Evolutionary conservation across 331 rosid genomes (phyloP).

Genomic region (Rosa hybrid): DNA sequence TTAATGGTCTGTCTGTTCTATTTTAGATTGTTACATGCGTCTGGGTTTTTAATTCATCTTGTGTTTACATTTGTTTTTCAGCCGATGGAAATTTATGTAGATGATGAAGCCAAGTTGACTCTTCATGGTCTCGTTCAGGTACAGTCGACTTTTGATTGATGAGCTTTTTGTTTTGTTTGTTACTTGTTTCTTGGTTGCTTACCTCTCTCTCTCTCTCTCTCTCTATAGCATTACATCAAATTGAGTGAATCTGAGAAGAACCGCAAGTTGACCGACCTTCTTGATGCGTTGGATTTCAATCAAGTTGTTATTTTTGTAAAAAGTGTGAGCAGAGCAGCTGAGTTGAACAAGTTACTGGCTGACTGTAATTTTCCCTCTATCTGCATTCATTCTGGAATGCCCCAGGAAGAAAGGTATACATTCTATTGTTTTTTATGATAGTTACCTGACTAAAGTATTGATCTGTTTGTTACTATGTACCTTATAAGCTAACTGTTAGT

Average conservation of each 20-base stretch:
- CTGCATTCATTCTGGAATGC: slow-evolving; percentile 98
- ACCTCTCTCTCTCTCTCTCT: not conserved
- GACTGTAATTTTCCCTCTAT: slow-evolving; percentile 97
- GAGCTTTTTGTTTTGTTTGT: not conserved
- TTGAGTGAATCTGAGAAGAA: slow-evolving; percentile 85
- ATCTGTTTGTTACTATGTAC: not conserved
- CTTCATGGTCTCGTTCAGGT: slow-evolving; percentile 99
- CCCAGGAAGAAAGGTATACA: slow-evolving; percentile 93
- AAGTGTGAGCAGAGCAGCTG: slow-evolving; percentile 94
- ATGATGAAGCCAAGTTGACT: slow-evolving; percentile 94
- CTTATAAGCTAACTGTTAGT: not conserved
- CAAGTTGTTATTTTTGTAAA: slow-evolving; percentile 96
- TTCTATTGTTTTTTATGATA: not conserved
- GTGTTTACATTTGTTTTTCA: slow-evolving; percentile 71
- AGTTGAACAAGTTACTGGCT: slow-evolving; percentile 88
- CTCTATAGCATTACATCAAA: slow-evolving; percentile 89
- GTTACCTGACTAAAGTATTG: not conserved
- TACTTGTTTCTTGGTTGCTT: not conserved
- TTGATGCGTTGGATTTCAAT: slow-evolving; percentile 94
- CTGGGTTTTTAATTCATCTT: slow-evolving; percentile 54
- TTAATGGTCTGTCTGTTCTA: not conserved
- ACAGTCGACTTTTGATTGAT: not conserved
- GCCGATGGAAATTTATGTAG: slow-evolving; percentile 99
- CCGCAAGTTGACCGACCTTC: slow-evolving; percentile 92
- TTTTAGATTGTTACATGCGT: slow-evolving; percentile 41